Conservation (phyloP, 495 filamentous ascomycete genomes). For the Viridothelium virens region DNA sequence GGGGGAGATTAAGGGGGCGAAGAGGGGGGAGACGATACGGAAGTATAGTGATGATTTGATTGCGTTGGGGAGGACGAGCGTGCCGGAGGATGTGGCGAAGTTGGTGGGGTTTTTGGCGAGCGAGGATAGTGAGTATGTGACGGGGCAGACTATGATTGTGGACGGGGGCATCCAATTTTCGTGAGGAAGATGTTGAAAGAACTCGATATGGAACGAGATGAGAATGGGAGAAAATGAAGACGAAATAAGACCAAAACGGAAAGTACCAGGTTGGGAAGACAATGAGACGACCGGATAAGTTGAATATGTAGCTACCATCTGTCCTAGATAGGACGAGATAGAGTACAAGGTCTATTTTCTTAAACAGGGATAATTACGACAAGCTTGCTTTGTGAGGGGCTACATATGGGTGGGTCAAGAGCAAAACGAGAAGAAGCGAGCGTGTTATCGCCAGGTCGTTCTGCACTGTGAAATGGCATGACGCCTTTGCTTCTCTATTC, state of each 20-base stretch:
- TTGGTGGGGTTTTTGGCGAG: slow-evolving; percentile 51
- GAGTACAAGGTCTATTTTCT: no score
- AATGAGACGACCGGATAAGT: no score
- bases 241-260: not conserved
- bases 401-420: not conserved
- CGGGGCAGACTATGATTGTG: slow-evolving; percentile 54
- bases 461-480: not conserved
- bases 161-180: slow-evolving; percentile 54
- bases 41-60: slow-evolving; percentile 42
- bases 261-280: not conserved
- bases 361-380: no score
- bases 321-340: no score
- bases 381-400: no score
- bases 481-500: not conserved
- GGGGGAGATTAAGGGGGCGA: slow-evolving; percentile 38
- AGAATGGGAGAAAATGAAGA: not conserved
- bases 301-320: no score
- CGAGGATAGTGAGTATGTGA: slow-evolving; percentile 50
- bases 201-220: not conserved
- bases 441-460: not conserved
- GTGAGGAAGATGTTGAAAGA: slow-evolving; percentile 17
- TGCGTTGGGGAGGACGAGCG: slow-evolving; percentile 44
- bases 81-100: slow-evolving; percentile 52
- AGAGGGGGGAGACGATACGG: slow-evolving; percentile 46
- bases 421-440: not conserved